Base-by-base conservation (phyloP, 805 yeast species). In the Pichia eremophila region DNA sequence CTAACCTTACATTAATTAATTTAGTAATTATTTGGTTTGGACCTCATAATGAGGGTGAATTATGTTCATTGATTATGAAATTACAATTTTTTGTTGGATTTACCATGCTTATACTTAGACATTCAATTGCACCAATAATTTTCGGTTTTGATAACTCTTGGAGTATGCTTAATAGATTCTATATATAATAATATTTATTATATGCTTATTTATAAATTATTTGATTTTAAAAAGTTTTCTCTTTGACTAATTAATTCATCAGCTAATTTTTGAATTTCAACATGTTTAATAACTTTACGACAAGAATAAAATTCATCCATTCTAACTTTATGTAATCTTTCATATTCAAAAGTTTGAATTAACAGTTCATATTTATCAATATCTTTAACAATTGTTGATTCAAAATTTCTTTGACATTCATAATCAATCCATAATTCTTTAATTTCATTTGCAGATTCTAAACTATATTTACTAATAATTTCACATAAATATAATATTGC, bases 331-430 rank as follows among this genome's bases (percentile, higher is more conserved):
- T 71, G 75, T 53, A 71, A 70, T 56, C 79, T 81, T 68, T 88
- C 96, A 61, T 90, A 91, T 64, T 89, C 86, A 74, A 79, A 79
- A 38, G 90, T 83, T 68, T 86, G 87, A 54, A 84, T 75, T 54
- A 85, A 71, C 77, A 89, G 77, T 66, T 89, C 97, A 60, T 78
- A 85, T 71, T 91, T 91, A 66, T 91, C 98, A 51, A 93, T 79
- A 65, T 91, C 97, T 68, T 91, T 91, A 53, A 91, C 96, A 55
- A 87, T 86, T 46, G 81, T 73, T 12, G 97, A 96, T 64, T 91
- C 98, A 27, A 78, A 63, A 40, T 83, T 78, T 55, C 87, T 73
- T 56, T 86, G 83, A 59, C 83, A 80, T 68, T 91, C 99, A 66
- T 91, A 91, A 62, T 88, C 96, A 47, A 81, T 67, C 95, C 96